Evolutionary conservation across 148 eudicot species (phyloP).

Genomic region (Rhododendron griersonianum): DNA sequence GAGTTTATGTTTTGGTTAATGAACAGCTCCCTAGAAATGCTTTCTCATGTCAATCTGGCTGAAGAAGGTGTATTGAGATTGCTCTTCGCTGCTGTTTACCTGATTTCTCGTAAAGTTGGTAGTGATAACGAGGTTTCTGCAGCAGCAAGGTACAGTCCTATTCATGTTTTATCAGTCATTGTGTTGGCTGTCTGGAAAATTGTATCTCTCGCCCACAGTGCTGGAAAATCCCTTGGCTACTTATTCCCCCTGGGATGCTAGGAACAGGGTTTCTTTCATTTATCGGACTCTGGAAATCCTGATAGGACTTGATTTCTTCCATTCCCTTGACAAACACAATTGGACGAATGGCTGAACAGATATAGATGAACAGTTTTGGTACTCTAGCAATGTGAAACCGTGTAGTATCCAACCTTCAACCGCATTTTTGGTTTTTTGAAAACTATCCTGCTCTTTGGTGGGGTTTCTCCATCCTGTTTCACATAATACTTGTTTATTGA

Average conservation of each 20-base stretch:
- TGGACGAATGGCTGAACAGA: background rate
- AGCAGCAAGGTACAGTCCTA: conserved; percentile 58
- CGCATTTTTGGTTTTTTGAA: background rate
- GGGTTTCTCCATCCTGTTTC: background rate
- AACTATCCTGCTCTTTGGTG: background rate
- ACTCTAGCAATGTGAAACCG: background rate
- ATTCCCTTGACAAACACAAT: background rate
- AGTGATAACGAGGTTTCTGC: conserved; percentile 74
- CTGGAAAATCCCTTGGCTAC: background rate
- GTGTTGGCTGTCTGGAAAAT: background rate
- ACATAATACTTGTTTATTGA: background rate
- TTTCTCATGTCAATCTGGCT: conserved; percentile 64
- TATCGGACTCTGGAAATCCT: background rate
- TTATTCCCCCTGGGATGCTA: background rate
- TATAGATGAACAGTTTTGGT: background rate
- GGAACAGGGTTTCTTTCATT: background rate
- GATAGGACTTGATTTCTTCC: background rate
- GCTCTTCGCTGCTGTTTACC: conserved; percentile 68
- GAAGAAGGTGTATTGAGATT: conserved; percentile 88
- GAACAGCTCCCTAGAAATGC: conserved; percentile 77
- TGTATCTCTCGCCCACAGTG: background rate
- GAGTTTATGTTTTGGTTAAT: conserved; percentile 12
- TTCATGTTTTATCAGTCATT: background rate
- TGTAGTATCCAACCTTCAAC: background rate
- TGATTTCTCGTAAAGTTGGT: conserved; percentile 54